Base-by-base conservation (phyloP, 2,329 filamentous ascomycete species). In the Bertia moriformis region DNA sequence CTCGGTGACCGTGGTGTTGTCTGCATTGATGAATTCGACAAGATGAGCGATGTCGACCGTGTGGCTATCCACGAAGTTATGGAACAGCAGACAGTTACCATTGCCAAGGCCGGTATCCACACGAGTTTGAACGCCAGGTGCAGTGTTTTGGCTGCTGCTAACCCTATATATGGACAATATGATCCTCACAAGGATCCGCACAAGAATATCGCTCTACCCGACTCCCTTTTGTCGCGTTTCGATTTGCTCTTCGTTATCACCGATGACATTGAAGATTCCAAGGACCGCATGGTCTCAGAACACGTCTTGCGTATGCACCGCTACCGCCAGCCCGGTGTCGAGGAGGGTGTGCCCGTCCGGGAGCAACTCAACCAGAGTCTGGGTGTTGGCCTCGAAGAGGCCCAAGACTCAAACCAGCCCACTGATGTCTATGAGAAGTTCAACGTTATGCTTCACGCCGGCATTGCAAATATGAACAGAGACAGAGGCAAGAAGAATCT, bases 11-110 rank as follows among this genome's bases (percentile, higher is more conserved):
- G 80, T 44, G 80, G 80, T 46, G 80, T 85, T 14, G 80, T 85
- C 18, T 85, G 80, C 61, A 85, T 85, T 46, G 80, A 85, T 52
- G 80, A 85, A 45, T 85, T 85, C 46, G 80, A 85, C 58, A 85
- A 85, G 57, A 85, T 85, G 80, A 83, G 77, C 45, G 80, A 85
- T 52, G 72, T 84, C 41, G 80, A 85, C 55, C 73, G 80, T 50
- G 80, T 85, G 1, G 80, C 80, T 22, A 85, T 85, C 44, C 80
- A 85, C 67, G 80, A 85, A 78, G 80, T 85, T 39, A 85, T 85
- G 80, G 80, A 85, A 62, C 80, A 85, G 55, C 80, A 85, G 56
- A 85, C 80, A 0, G 80, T 85, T 39, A 85, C 80, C 3, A 84
- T 85, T 47, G 80, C 80, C 22, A 85, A 85, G 57, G 80, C 80